Percentiles rank a stretch among this genome's conserved stretches.
Evolutionary conservation across 805 yeast species (phyloP).

Genomic region (Starmerella cellae): DNA sequence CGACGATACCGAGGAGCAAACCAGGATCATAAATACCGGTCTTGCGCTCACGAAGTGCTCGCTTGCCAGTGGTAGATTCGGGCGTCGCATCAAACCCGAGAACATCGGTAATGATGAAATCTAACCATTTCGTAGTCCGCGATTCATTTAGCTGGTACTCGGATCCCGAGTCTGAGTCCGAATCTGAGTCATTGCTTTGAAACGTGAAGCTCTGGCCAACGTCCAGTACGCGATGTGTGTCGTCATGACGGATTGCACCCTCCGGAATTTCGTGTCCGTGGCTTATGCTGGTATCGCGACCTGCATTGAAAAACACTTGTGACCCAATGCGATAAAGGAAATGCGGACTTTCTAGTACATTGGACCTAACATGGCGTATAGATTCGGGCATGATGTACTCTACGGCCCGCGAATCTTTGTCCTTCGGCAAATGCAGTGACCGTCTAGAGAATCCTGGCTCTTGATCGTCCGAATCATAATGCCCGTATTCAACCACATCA

Average conservation of each 20-base stretch:
- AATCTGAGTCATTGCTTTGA: background rate
- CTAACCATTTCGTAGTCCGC: background rate
- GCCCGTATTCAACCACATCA: no score
- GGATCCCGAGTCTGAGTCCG: background rate
- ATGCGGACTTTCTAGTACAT: conserved; percentile 7
- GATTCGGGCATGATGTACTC: conserved; percentile 2
- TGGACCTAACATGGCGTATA: background rate
- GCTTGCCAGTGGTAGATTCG: conserved; percentile 3
- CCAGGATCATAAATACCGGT: conserved; percentile 13
- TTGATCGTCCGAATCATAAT: no score
- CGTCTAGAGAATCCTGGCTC: no score
- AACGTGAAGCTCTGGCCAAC: background rate
- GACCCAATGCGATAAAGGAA: conserved; percentile 14
- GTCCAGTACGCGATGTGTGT: background rate
- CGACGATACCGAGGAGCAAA: conserved; percentile 9
- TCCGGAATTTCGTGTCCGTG: conserved; percentile 6
- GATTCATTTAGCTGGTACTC: background rate
- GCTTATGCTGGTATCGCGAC: conserved; percentile 3
- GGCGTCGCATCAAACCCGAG: conserved; percentile 8
- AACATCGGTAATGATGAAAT: background rate
- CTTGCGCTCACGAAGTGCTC: conserved; percentile 2
- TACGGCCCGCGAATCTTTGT: background rate
- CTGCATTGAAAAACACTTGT: conserved; percentile 6
- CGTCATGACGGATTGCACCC: background rate
- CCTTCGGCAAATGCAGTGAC: no score